Percentiles rank a stretch among this genome's conserved stretches.
Conservation (phyloP, 495 filamentous ascomycete genomes). For the Staphylotrichum tortipilum region DNA sequence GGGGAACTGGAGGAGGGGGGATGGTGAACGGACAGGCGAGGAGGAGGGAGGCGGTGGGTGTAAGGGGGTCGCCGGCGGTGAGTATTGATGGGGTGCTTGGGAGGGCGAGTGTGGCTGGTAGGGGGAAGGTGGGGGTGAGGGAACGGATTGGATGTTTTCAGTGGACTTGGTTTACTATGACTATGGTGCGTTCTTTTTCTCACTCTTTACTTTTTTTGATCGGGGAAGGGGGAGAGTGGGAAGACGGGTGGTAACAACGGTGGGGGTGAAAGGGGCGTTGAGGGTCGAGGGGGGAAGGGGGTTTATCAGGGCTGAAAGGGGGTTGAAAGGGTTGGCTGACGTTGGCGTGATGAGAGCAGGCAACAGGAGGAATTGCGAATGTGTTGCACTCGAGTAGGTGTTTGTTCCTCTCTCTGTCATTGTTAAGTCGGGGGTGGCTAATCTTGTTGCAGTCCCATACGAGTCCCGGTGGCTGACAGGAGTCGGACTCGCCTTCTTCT, state of each 20-base stretch:
- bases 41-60: background rate
- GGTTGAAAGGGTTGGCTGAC: background rate
- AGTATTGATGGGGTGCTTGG: constrained; percentile 27
- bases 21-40: background rate
- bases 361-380: constrained; percentile 77
- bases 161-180: constrained; percentile 69
- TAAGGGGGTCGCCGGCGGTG: constrained; percentile 6
- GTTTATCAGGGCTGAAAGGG: background rate
- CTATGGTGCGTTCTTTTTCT: constrained; percentile 51
- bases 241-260: too few species aligned
- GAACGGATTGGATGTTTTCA: constrained; percentile 41
- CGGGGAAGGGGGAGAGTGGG: background rate
- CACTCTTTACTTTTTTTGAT: background rate
- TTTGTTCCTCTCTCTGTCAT: background rate
- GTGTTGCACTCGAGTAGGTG: constrained; percentile 58
- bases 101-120: constrained; percentile 14
- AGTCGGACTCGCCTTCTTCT: constrained; percentile 65
- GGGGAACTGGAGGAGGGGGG: too few species aligned
- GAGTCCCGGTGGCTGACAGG: constrained; percentile 58
- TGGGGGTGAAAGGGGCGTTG: background rate
- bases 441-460: constrained; percentile 50
- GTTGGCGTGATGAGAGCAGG: constrained; percentile 28
- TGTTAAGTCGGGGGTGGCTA: background rate
- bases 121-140: constrained; percentile 28
- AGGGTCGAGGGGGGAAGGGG: too few species aligned